A percentile compares a stretch with the other conserved stretches of the same genome.
Conservation (phyloP, 2,329 filamentous ascomycete genomes). For the Trichoderma afroharzianum region DNA sequence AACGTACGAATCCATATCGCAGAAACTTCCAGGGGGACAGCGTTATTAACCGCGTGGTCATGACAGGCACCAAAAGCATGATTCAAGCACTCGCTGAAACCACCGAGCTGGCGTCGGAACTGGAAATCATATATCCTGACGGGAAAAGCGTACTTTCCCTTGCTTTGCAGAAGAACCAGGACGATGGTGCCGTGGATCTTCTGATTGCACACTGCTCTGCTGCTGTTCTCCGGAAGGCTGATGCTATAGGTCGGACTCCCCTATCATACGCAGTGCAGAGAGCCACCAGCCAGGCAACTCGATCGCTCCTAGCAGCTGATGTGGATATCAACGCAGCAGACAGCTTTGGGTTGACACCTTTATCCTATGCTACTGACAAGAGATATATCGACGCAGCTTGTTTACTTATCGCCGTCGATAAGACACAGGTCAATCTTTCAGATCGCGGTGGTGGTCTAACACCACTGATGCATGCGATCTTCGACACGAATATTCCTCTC, state of each 20-base stretch:
- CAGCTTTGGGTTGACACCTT: accelerated
- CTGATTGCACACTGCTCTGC: background rate
- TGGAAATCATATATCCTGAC: accelerated
- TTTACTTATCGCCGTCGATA: background rate
- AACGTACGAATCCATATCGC: background rate
- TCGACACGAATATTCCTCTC: accelerated
- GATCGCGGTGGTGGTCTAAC: accelerated
- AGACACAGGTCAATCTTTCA: background rate
- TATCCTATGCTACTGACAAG: background rate
- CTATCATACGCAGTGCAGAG: background rate
- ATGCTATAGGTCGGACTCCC: background rate
- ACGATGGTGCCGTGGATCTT: background rate
- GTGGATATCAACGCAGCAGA: background rate
- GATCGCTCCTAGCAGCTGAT: background rate
- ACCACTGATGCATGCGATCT: background rate
- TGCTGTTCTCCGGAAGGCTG: background rate
- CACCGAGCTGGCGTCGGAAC: background rate
- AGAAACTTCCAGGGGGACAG: too few species aligned
- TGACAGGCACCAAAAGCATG: background rate
- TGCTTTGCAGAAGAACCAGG: accelerated
- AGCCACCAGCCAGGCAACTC: background rate
- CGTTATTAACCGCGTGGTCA: accelerated
- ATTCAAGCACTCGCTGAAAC: background rate
- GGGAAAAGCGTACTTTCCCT: accelerated
- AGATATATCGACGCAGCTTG: accelerated